phyloP scores from a whole-genome alignment of 805 yeast species.

The Saturnispora bothae region DNA sequence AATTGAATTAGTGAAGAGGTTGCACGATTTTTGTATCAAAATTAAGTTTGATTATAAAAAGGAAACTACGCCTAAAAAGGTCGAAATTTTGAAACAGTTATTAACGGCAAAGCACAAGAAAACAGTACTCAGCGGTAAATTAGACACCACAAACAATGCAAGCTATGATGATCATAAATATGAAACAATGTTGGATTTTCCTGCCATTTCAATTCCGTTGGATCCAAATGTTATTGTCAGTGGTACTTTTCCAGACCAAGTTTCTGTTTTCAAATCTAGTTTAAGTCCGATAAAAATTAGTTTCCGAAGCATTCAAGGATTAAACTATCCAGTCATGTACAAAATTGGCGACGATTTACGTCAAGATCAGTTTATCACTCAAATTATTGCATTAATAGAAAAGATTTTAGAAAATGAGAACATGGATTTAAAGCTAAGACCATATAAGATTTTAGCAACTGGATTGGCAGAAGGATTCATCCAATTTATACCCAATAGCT shows the following conservation, averaged over 20 bases:
- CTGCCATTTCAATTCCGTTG: constrained; percentile 63
- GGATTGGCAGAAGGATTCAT: constrained; percentile 87
- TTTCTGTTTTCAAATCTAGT: constrained; percentile 84
- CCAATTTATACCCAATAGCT: constrained; percentile 89
- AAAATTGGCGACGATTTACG: constrained; percentile 93
- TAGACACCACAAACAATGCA: constrained; percentile 4
- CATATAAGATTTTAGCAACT: constrained; percentile 84
- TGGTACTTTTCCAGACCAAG: constrained; percentile 71
- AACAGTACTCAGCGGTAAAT: constrained; percentile 14
- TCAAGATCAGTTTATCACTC: constrained; percentile 95
- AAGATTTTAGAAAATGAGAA: constrained; percentile 80
- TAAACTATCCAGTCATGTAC: constrained; percentile 71
- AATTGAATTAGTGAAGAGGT: constrained; percentile 53
- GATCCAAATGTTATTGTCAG: constrained; percentile 69
- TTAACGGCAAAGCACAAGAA: constrained; percentile 42
- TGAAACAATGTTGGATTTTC: constrained; percentile 28
- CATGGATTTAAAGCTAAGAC: constrained; percentile 75
- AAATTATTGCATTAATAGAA: constrained; percentile 86
- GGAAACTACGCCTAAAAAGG: constrained; percentile 70
- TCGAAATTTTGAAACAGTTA: constrained; percentile 53
- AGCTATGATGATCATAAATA: constrained; percentile 11
- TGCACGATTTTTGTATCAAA: constrained; percentile 54
- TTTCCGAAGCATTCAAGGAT: constrained; percentile 39
- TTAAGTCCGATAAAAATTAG: constrained; percentile 80
- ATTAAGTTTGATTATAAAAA: constrained; percentile 47